Conservation (phyloP, 2,329 filamentous ascomycete genomes). For the Byssochlamys sp. region DNA sequence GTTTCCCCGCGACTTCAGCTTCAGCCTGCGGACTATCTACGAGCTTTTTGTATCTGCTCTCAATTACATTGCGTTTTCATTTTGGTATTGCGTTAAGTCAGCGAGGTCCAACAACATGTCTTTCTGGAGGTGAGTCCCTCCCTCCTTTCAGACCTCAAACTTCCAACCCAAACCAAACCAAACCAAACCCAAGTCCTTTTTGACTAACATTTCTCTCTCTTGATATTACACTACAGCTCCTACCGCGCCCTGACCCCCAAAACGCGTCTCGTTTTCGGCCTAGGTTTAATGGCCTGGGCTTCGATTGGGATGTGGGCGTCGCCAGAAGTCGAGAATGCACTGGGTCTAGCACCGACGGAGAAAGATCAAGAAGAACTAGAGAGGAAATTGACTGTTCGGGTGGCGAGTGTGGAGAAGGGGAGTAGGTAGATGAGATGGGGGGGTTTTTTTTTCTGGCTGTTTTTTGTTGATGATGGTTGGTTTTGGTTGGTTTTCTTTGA, state of each 20-base stretch:
- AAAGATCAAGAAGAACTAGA: constrained; percentile 61
- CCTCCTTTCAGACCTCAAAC: not conserved
- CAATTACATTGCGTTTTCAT: too few relatives aligned
- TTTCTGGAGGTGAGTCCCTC: constrained; percentile 28
- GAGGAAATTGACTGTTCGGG: constrained; percentile 25
- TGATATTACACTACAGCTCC: constrained; percentile 36
- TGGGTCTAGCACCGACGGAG: constrained; percentile 63
- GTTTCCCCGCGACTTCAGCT: not conserved
- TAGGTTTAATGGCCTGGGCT: constrained; percentile 69
- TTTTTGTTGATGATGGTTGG: not conserved
- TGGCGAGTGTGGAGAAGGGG: constrained; percentile 24
- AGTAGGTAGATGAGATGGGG: constrained; percentile 10
- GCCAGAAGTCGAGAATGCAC: constrained; percentile 61
- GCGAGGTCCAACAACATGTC: constrained; percentile 18
- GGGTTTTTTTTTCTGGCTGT: not conserved
- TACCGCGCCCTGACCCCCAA: constrained; percentile 64
- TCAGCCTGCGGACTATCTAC: not conserved
- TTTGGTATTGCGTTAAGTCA: too few relatives aligned
- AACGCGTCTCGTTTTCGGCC: constrained; percentile 62
- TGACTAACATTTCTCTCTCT: too few relatives aligned
- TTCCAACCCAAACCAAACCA: not conserved
- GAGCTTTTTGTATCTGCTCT: not conserved
- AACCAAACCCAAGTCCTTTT: not conserved
- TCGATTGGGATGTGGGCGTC: constrained; percentile 61
- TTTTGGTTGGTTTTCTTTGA: not conserved